These are phyloP conservation scores for Phytophthora pseudosyringae DNA, from an alignment of 352 stramenopile genomes.

Conservation along the genomic window DNA sequence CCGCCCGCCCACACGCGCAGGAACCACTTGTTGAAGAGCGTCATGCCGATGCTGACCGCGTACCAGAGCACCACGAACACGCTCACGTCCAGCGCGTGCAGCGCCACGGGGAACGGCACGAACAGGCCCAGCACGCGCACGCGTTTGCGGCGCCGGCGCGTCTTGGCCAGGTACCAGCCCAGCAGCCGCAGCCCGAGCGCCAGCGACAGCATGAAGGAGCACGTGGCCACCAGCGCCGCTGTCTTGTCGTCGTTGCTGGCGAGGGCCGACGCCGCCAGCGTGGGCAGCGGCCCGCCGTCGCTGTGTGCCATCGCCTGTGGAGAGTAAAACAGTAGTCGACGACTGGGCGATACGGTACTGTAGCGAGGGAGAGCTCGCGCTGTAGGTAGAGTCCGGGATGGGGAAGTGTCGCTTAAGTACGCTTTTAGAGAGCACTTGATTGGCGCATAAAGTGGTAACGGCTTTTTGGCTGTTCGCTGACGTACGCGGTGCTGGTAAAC, in stretches of 20 bases:
- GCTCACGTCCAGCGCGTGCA: constrained; percentile 73
- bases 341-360: constrained; percentile 16
- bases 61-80: constrained; percentile 83
- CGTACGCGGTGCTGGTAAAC: neutral
- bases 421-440: neutral
- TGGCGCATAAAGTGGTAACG: constrained; percentile 3
- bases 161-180: constrained; percentile 40
- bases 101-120: constrained; percentile 31
- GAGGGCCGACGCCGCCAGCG: constrained; percentile 19
- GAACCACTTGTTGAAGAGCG: constrained; percentile 89
- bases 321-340: neutral
- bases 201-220: constrained; percentile 66
- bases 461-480: constrained; percentile 8
- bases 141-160: constrained; percentile 28
- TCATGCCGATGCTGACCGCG: constrained; percentile 87
- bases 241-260: constrained; percentile 55
- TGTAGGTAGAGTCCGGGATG: neutral
- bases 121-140: constrained; percentile 23
- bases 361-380: constrained; percentile 15
- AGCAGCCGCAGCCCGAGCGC: constrained; percentile 54
- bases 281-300: constrained; percentile 21
- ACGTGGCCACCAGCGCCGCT: constrained; percentile 55
- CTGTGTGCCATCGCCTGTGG: constrained; percentile 20
- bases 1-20: constrained; percentile 70
- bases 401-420: neutral